Evolutionary conservation across 768 basidiomycete genomes (phyloP).

Genomic region (Arthromyces matolae): DNA sequence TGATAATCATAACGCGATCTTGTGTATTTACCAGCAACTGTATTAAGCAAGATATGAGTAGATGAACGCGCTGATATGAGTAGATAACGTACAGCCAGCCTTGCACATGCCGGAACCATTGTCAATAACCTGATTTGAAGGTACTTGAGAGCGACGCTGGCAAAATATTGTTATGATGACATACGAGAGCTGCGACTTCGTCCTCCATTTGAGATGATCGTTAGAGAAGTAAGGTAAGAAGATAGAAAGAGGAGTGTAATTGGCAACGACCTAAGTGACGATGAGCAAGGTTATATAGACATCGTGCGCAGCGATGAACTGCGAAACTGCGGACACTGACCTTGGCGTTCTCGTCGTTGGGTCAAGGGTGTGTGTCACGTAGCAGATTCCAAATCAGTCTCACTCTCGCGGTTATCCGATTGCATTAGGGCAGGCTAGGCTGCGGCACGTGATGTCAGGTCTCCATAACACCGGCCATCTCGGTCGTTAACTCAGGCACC

Average conservation of each 20-base stretch:
- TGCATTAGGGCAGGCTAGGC: constrained; percentile 29
- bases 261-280: constrained; percentile 14
- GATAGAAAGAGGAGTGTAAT: constrained; percentile 16
- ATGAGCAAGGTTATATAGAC: constrained; percentile 10
- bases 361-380: constrained; percentile 23
- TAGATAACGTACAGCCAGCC: constrained; percentile 81
- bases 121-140: constrained; percentile 64
- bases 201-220: constrained; percentile 43
- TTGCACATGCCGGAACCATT: constrained; percentile 99
- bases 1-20: not conserved
- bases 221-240: constrained; percentile 24
- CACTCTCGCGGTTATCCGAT: constrained; percentile 30
- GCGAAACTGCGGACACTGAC: constrained; percentile 22
- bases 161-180: constrained; percentile 26
- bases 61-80: constrained; percentile 8
- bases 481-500: too few relatives aligned
- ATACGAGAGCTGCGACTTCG: constrained; percentile 45
- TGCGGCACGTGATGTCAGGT: constrained; percentile 7
- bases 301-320: constrained; percentile 17
- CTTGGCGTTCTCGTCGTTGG: constrained; percentile 22
- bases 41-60: constrained; percentile 19
- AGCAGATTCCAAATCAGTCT: constrained; percentile 16
- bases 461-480: constrained; percentile 2
- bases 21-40: constrained; percentile 58
- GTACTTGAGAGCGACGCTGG: constrained; percentile 6